Percentiles rank a stretch among this genome's conserved stretches.
These are phyloP conservation scores for Ajuga chamaepitys DNA, from an alignment of 257 asterid species.

Conservation along the genomic window DNA sequence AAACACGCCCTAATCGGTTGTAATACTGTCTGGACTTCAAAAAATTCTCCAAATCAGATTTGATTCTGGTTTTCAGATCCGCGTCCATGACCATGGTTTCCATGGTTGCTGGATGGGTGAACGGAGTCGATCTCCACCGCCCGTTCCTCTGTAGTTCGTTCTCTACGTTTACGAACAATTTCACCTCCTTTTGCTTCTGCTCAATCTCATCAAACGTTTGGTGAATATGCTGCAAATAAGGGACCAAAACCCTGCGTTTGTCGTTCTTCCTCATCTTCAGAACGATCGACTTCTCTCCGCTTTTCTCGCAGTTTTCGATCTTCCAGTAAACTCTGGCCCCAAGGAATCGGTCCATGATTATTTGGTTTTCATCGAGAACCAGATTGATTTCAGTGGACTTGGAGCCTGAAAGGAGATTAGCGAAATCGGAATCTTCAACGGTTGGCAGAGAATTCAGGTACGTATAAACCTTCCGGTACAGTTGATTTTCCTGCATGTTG, in stretches of 20 bases:
- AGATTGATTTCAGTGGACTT: constrained; percentile 63
- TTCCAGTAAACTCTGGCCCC: constrained; percentile 74
- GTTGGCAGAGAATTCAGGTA: constrained; percentile 73
- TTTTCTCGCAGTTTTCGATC: constrained; percentile 26
- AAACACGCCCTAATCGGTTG: constrained; percentile 78
- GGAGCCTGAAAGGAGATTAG: constrained; percentile 62
- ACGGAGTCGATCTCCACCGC: constrained; percentile 67
- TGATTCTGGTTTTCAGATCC: constrained; percentile 72
- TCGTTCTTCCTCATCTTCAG: constrained; percentile 61
- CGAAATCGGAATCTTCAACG: constrained; percentile 74
- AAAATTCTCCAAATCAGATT: constrained; percentile 66
- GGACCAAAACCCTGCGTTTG: constrained; percentile 59
- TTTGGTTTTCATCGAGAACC: constrained; percentile 51
- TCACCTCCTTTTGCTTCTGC: constrained; percentile 59
- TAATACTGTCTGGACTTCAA: constrained; percentile 71
- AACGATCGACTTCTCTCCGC: constrained; percentile 34
- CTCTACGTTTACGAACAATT: constrained; percentile 52
- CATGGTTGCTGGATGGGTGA: constrained; percentile 82
- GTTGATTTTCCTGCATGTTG: constrained; percentile 86
- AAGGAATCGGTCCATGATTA: constrained; percentile 53
- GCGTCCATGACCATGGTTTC: constrained; percentile 79
- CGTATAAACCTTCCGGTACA: constrained; percentile 47
- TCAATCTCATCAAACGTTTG: constrained; percentile 64
- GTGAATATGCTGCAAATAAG: constrained; percentile 66
- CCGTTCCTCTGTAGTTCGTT: constrained; percentile 41